A percentile compares a stretch with the other conserved stretches of the same genome.
phyloP scores from a whole-genome alignment of 148 eudicot species.

The Diospyros lotus region DNA sequence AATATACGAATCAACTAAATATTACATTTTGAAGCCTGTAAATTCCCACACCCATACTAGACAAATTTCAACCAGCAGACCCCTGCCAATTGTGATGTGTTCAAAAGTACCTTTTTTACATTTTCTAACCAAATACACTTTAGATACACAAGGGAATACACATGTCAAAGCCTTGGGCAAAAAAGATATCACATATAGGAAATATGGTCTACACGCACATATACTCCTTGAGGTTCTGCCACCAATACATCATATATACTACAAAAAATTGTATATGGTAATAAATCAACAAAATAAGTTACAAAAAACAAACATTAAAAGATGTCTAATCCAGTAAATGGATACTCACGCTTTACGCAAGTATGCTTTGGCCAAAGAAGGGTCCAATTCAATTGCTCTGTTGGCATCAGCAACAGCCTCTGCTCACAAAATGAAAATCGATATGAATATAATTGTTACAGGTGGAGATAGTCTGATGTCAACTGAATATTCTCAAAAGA shows the following conservation, averaged over 20 bases:
- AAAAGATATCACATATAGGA: neutral
- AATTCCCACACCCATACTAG: no score
- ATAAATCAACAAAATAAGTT: neutral
- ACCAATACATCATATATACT: neutral
- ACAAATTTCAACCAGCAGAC: no score
- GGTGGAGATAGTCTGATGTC: no score
- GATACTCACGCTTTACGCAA: conserved; percentile 73
- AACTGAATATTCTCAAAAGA: no score
- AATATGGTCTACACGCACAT: neutral
- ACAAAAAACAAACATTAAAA: neutral
- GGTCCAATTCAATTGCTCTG: conserved; percentile 71
- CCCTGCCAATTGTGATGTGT: no score
- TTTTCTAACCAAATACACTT: no score
- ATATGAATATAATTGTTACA: no score
- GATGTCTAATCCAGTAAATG: neutral
- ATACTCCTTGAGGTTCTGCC: neutral
- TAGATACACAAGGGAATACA: no score
- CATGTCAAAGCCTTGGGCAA: no score
- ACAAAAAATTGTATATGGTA: neutral
- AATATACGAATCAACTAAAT: neutral
- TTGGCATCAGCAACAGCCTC: conserved; percentile 96
- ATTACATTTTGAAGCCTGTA: neutral
- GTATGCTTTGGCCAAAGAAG: conserved; percentile 78
- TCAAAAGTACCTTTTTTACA: no score
- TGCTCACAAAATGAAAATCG: conserved; percentile 22